These are phyloP conservation scores for Fraxinus quadrangulata DNA, from an alignment of 257 asterid species.

Conservation along the genomic window DNA sequence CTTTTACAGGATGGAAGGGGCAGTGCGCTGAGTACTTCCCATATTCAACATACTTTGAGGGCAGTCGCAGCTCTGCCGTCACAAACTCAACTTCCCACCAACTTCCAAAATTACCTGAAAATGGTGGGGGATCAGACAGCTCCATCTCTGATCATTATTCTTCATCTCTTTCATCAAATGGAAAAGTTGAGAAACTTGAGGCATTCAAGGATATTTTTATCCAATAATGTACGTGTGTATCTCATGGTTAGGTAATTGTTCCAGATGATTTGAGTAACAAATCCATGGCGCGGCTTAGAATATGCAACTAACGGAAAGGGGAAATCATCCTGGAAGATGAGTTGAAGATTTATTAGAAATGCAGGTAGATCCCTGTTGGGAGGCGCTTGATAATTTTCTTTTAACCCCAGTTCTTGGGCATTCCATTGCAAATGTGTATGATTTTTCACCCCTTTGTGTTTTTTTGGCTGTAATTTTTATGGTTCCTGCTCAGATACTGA, in stretches of 20 bases:
- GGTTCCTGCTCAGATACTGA: conserved; percentile 35
- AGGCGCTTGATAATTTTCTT: conserved; percentile 5
- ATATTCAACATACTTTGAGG: conserved; percentile 71
- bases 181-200: conserved; percentile 57
- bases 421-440: conserved; percentile 42
- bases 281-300: conserved; percentile 24
- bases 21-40: conserved; percentile 79
- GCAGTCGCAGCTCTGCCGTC: conserved; percentile 64
- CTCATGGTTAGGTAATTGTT: conserved; percentile 25
- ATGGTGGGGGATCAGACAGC: conserved; percentile 38
- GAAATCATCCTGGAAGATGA: conserved; percentile 14
- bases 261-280: conserved; percentile 11
- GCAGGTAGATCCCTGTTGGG: conserved; percentile 17
- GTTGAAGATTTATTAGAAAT: conserved; percentile 16
- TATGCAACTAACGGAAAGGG: conserved; percentile 8
- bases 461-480: conserved; percentile 32
- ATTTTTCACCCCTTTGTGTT: conserved; percentile 28
- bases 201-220: conserved; percentile 55
- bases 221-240: conserved; percentile 36
- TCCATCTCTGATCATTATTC: conserved; percentile 31
- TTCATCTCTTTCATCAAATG: conserved; percentile 49
- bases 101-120: conserved; percentile 47
- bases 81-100: conserved; percentile 37
- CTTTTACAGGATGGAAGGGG: conserved; percentile 74
- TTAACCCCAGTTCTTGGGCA: conserved; percentile 24